Evolutionary conservation across 805 yeast species (phyloP).

Genomic region (Starmera quercuum): DNA sequence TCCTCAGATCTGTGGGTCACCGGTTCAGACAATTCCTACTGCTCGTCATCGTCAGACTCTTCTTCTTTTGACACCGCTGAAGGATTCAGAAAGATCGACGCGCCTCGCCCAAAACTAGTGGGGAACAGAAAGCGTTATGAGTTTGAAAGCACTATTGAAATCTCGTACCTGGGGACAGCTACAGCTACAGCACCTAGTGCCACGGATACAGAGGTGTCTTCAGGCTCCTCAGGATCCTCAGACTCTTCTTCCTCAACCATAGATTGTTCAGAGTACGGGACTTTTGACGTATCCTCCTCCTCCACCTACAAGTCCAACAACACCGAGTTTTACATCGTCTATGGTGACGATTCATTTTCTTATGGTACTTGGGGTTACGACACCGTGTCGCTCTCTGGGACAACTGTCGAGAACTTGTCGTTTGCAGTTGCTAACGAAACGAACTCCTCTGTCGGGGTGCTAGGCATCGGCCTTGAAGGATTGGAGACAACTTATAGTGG

Average conservation of each 20-base stretch:
- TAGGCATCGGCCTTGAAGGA: slow-evolving; percentile 66
- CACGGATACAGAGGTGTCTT: neutral
- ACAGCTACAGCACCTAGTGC: neutral
- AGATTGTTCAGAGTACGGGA: slow-evolving; percentile 32
- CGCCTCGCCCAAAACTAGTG: neutral
- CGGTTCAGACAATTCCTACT: slow-evolving; percentile 39
- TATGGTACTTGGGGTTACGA: slow-evolving; percentile 41
- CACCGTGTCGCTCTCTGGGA: slow-evolving; percentile 44
- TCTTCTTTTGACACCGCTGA: slow-evolving; percentile 4
- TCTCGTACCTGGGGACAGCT: neutral
- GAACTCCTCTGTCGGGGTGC: slow-evolving; percentile 58
- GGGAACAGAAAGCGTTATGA: neutral
- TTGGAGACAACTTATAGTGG: slow-evolving; percentile 55
- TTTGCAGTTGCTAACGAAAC: slow-evolving; percentile 70
- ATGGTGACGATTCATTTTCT: slow-evolving; percentile 47
- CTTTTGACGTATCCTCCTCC: slow-evolving; percentile 27
- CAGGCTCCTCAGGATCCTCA: neutral
- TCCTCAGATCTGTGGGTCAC: slow-evolving; percentile 69
- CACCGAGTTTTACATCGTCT: slow-evolving; percentile 34
- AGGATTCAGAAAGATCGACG: slow-evolving; percentile 2
- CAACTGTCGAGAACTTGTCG: slow-evolving; percentile 43
- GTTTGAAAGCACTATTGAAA: slow-evolving; percentile 4
- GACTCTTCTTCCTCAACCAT: slow-evolving; percentile 18
- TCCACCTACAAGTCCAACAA: slow-evolving; percentile 23
- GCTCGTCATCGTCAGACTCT: slow-evolving; percentile 17